phyloP scores from a whole-genome alignment of 495 filamentous ascomycete genomes.

The Neurospora tetrasperma region DNA sequence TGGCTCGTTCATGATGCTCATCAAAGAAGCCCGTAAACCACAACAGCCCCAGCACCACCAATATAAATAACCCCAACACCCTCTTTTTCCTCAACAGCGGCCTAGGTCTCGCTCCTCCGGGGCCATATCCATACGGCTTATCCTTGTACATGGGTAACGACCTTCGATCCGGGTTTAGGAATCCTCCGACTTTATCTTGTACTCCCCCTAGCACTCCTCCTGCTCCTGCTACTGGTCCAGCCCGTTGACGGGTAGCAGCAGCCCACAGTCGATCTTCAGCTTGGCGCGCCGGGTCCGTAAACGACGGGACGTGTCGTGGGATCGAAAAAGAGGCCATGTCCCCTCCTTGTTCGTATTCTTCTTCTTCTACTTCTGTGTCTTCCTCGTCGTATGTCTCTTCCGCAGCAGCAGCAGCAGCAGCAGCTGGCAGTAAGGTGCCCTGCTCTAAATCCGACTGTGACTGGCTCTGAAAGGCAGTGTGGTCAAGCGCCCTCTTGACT shows the following conservation, averaged over 20 bases:
- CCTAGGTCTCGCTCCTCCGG: slow-evolving; percentile 28
- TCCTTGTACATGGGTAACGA: slow-evolving; percentile 96
- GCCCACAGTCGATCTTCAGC: slow-evolving; percentile 61
- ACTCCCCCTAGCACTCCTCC: slow-evolving; percentile 34
- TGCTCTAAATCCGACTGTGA: neutral
- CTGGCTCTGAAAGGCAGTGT: neutral
- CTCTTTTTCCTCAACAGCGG: slow-evolving; percentile 46
- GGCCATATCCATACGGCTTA: slow-evolving; percentile 72
- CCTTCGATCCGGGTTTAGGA: slow-evolving; percentile 41
- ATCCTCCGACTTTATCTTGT: slow-evolving; percentile 31
- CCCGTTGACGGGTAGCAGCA: slow-evolving; percentile 24
- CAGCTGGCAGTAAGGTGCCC: neutral
- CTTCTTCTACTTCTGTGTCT: neutral
- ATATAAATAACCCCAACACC: slow-evolving; percentile 34
- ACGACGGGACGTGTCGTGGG: slow-evolving; percentile 60
- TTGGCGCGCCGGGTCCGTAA: slow-evolving; percentile 55
- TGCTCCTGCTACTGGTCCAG: slow-evolving; percentile 17
- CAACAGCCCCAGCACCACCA: slow-evolving; percentile 41
- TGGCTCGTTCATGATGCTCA: slow-evolving; percentile 20
- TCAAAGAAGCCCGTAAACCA: slow-evolving; percentile 51
- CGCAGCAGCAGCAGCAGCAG: neutral
- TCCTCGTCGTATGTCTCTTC: neutral
- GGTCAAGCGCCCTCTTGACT: neutral
- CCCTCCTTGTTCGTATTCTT: neutral
- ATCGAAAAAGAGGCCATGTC: slow-evolving; percentile 54